Evolutionary conservation across 2,329 filamentous ascomycete species (phyloP), one percentile per base, ranked within the genome.

Genomic region (Ophiostoma populinum): DNA sequence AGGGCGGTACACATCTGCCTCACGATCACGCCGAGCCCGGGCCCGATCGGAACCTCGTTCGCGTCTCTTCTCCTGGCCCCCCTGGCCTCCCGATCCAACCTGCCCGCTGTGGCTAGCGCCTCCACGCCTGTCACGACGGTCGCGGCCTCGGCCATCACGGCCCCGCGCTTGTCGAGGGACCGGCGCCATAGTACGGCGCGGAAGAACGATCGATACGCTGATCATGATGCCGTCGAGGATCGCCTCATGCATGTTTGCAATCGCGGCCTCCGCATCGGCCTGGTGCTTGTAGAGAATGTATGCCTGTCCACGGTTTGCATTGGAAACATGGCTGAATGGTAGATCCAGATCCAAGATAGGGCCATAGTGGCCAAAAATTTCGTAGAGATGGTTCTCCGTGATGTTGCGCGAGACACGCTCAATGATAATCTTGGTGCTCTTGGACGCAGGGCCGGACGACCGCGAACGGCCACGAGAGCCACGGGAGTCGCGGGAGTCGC

Each of bases 201-300:
- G 83, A 24, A 92, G 63, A 18, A 93, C 82, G 45, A 94, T 90
- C 29, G 81, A 90, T 32, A 94, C 86, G 49, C 78, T 79, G 49
- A 94, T 75, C 25, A 74, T 65, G 16, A 76, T 72, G 34, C 85
- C 85, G 54, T 94, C 86, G 19, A 93, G 60, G 50, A 92, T 81
- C n/a, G 81, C 83, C 58, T 98, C 90, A 55, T 98, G 90, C 90
- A 98, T 95, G 52, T 92, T 81, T 13, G 86, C 74, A 46, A 94
- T 92, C 19, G 90, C 90, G 11, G 74, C 65, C 56, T 94, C 83
- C 17, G 90, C 87, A 43, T 87, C 79, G 33, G 70, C 63, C 43
- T 85, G 71, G 44, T 78, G 66, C 36, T 73, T 63, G 56, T 79
- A 98, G 27, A 93, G 65, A 43, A 95, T 85, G 54, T 94, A 95